Conservation (phyloP, 495 filamentous ascomycete species). For the Talaromyces thailandensis region DNA sequence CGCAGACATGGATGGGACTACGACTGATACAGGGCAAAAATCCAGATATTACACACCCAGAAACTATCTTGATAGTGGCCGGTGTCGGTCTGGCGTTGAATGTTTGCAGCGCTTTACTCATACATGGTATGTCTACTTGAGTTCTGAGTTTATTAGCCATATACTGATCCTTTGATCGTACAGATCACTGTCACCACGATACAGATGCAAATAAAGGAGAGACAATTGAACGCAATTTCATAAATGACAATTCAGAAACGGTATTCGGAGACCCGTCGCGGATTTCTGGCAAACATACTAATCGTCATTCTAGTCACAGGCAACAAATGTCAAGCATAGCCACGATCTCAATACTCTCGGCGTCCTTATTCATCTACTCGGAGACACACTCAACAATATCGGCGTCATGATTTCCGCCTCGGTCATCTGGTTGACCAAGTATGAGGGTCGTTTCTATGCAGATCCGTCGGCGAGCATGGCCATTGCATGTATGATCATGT, state of each 20-base stretch:
- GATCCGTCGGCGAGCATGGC: constrained; percentile 37
- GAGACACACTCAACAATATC: constrained; percentile 39
- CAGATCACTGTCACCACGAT: background rate
- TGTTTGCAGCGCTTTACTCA: constrained; percentile 64
- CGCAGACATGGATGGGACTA: background rate
- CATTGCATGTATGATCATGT: constrained; percentile 34
- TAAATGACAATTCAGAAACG: background rate
- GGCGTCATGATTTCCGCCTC: constrained; percentile 36
- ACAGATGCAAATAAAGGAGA: background rate
- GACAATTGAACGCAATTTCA: background rate
- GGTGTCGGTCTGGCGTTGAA: constrained; percentile 71
- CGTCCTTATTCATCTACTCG: constrained; percentile 38
- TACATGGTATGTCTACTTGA: background rate
- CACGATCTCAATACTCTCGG: constrained; percentile 10
- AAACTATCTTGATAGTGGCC: constrained; percentile 70
- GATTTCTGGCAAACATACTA: background rate
- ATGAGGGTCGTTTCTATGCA: constrained; percentile 34
- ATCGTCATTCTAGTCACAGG: background rate
- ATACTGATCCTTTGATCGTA: background rate
- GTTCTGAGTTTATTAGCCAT: background rate
- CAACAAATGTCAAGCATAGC: background rate
- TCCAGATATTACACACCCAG: constrained; percentile 39
- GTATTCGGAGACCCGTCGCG: background rate
- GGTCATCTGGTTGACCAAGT: constrained; percentile 33
- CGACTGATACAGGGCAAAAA: background rate